Base-by-base conservation (phyloP, 495 filamentous ascomycete genomes). In the Daldinia loculata region DNA sequence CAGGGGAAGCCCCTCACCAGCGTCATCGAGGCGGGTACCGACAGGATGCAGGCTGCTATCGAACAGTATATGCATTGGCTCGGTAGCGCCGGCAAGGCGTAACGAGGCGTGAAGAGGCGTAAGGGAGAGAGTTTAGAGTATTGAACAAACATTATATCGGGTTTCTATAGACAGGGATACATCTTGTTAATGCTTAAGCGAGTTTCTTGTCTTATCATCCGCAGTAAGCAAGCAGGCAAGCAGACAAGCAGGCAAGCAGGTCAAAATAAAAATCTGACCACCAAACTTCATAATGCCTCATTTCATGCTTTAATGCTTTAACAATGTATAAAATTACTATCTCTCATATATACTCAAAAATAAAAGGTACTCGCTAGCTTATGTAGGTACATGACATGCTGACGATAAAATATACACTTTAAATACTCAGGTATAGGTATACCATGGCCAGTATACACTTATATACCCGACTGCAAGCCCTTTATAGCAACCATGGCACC, bases 1-100 rank as follows among this genome's bases (percentile, higher is more conserved):
- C 84, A 84, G 9, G 89, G 87, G 1, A 89, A 90, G 81, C 87
- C 89, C 7, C 77, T 94, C 77, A 94, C 90, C 41, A 83, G 84
- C 38, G 77, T 93, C 58, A 87, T 94, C 64, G 92, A 93, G 81
- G 87, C 89, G 71, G 89, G 88, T 11, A 94, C 91, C 26, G 78
- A 84, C 68, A 85, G 82, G 48, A 93, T 94, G 88, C 91, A 93
- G 81, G 84, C 87, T 79, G 88, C 88, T 66, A 88, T 94, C 38
- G 92, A 93, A 82, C 79, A 85, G 70, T 89, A 88, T 74, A 92
- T 92, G 86, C 90, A 91, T 77, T 85, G 87, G 84, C 77, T 93
- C 72, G 88, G 89, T 5, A 89, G 87, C 56, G 82, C 83, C 11
- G 90, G 90, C 24, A 91, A 91, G 76, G 88, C 88, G 61, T 84